These are phyloP conservation scores for Trametes cubensis DNA, from an alignment of 768 basidiomycete species.

Conservation along the genomic window DNA sequence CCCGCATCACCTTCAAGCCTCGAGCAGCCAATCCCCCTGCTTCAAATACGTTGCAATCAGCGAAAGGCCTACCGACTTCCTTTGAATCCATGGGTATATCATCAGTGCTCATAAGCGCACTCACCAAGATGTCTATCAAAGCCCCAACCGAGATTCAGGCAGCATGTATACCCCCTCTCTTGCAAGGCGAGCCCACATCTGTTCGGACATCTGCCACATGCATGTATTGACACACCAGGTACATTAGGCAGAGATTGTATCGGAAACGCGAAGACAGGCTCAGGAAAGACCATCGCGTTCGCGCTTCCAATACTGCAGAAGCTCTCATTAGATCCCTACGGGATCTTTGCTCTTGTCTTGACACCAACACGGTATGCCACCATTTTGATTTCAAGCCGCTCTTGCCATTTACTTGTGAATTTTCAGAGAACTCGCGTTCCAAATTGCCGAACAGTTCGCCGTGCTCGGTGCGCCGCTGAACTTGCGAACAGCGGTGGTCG, in stretches of 20 bases:
- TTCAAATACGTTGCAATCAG: slow-evolving; percentile 3
- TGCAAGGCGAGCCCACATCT: slow-evolving; percentile 58
- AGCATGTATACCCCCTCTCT: slow-evolving; percentile 86
- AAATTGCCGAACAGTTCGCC: slow-evolving; percentile 94
- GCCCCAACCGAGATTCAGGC: slow-evolving; percentile 85
- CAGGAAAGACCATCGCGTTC: slow-evolving; percentile 97
- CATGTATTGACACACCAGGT: slow-evolving; percentile 24
- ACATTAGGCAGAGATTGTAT: slow-evolving; percentile 88
- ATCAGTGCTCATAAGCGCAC: slow-evolving; percentile 57
- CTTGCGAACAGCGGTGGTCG: slow-evolving; percentile 83
- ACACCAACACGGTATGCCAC: slow-evolving; percentile 88
- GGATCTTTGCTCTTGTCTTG: slow-evolving; percentile 89
- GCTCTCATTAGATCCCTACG: slow-evolving; percentile 87
- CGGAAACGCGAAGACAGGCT: slow-evolving; percentile 97
- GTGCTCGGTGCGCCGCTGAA: slow-evolving; percentile 85
- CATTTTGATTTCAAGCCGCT: not conserved
- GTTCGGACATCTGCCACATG: not conserved
- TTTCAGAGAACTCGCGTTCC: slow-evolving; percentile 90
- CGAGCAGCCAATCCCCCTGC: slow-evolving; percentile 13
- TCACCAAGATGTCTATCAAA: slow-evolving; percentile 83
- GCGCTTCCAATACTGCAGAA: slow-evolving; percentile 93
- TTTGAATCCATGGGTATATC: slow-evolving; percentile 67
- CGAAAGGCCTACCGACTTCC: slow-evolving; percentile 31
- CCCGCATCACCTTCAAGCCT: slow-evolving; percentile 30
- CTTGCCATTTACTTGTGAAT: not conserved